A percentile compares a stretch with the other conserved stretches of the same genome.
Conservation (phyloP, 192 early-diverging fungal genomes). For the Entomortierella lignicola region DNA sequence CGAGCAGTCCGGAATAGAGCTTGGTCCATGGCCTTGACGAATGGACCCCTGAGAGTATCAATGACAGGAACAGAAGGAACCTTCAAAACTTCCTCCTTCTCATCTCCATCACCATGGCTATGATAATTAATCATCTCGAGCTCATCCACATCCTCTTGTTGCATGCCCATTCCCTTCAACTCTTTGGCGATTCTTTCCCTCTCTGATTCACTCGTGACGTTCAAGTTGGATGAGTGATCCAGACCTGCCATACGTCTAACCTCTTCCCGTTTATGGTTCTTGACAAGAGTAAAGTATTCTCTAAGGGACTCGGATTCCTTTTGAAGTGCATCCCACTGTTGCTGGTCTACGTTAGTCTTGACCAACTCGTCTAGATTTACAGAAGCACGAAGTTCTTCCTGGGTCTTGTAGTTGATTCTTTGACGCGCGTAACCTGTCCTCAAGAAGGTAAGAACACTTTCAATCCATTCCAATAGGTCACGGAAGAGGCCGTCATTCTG, state of each 20-base stretch:
- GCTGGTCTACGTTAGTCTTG: slow-evolving; percentile 37
- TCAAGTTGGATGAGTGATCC: slow-evolving; percentile 4
- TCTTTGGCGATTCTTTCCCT: slow-evolving; percentile 30
- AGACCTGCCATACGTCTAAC: slow-evolving; percentile 38
- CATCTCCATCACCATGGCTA: slow-evolving; percentile 10
- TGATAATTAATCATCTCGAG: slow-evolving; percentile 55
- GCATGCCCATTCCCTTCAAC: slow-evolving; percentile 28
- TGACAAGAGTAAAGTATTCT: slow-evolving; percentile 35
- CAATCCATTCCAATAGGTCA: slow-evolving; percentile 59
- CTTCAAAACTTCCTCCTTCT: slow-evolving; percentile 18
- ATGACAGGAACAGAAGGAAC: slow-evolving; percentile 37
- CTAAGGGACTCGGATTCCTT: slow-evolving; percentile 40
- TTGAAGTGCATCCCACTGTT: slow-evolving; percentile 28
- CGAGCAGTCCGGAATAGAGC: slow-evolving; percentile 39
- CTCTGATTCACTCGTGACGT: too few species aligned
- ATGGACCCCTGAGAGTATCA: slow-evolving; percentile 22
- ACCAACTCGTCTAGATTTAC: slow-evolving; percentile 41
- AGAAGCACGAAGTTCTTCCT: slow-evolving; percentile 14
- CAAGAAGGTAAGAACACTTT: slow-evolving; percentile 56
- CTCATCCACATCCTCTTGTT: slow-evolving; percentile 58
- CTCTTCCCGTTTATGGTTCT: slow-evolving; percentile 45
- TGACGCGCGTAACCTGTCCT: slow-evolving; percentile 43
- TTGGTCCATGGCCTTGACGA: slow-evolving; percentile 30
- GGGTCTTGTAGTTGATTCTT: slow-evolving; percentile 40
- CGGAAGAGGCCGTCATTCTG: slow-evolving; percentile 63